Evolutionary conservation across 257 asterid genomes (phyloP).

Genomic region (Gentiana straminea): DNA sequence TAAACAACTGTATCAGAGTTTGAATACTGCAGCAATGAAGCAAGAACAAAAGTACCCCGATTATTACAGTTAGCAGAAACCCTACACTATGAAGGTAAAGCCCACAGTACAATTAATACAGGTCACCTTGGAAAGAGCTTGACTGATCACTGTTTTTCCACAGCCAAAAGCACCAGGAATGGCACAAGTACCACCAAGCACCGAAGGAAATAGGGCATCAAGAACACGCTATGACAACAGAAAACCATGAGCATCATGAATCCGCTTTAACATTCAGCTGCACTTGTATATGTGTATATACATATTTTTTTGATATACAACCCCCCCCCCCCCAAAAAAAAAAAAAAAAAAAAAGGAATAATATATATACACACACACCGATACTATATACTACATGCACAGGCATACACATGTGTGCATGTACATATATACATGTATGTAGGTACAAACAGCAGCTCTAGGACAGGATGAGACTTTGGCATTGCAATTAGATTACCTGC

Average conservation of each 20-base stretch:
- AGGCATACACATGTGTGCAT: no score
- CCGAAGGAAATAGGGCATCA: slow-evolving; percentile 96
- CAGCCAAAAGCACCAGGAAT: slow-evolving; percentile 99
- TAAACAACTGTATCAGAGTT: slow-evolving; percentile 95
- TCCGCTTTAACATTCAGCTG: background rate
- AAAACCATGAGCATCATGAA: slow-evolving; percentile 14
- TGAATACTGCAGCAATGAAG: slow-evolving; percentile 65
- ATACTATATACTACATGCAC: background rate
- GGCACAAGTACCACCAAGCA: slow-evolving; percentile 99
- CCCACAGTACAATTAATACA: slow-evolving; percentile 4
- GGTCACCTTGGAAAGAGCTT: slow-evolving; percentile 92
- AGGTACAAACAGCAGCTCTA: no score
- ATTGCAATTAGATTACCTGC: slow-evolving; percentile 46
- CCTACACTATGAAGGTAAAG: background rate
- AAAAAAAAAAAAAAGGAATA: background rate
- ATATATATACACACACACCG: no score
- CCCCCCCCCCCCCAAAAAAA: no score
- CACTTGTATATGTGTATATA: no score
- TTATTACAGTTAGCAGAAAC: slow-evolving; percentile 6
- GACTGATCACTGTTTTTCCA: slow-evolving; percentile 99
- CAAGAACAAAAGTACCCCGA: background rate
- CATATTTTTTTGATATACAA: no score
- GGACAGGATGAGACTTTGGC: no score
- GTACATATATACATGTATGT: no score
- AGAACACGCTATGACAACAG: slow-evolving; percentile 77